Conservation (phyloP, 768 basidiomycete genomes). For the Plicaturopsis crispa region DNA sequence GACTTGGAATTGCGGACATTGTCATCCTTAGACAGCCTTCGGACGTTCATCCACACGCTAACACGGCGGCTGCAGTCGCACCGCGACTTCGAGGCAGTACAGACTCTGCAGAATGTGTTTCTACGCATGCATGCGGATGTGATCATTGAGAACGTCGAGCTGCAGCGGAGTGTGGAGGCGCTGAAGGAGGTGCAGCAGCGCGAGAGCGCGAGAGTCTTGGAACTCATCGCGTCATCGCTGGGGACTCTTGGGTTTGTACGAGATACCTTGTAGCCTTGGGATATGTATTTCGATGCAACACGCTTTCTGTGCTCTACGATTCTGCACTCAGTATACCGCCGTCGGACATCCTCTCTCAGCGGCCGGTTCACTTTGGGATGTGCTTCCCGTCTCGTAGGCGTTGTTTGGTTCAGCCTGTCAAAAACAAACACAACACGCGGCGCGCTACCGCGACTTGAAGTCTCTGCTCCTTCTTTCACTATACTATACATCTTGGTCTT, state of each 20-base stretch:
- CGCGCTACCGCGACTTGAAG: too few species aligned
- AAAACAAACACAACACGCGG: too few species aligned
- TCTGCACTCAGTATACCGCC: too few species aligned
- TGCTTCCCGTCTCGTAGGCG: too few species aligned
- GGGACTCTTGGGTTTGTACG: constrained; percentile 74
- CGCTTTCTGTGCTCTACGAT: too few species aligned
- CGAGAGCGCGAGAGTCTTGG: constrained; percentile 74
- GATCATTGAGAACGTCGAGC: constrained; percentile 62
- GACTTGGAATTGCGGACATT: constrained; percentile 88
- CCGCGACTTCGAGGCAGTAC: constrained; percentile 92
- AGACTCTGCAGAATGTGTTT: constrained; percentile 81
- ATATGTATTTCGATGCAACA: too few species aligned
- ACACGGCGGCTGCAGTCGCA: constrained; percentile 66
- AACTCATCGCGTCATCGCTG: constrained; percentile 64
- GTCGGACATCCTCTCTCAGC: too few species aligned
- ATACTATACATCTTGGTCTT: too few species aligned
- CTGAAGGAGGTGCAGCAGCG: constrained; percentile 60
- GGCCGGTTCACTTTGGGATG: too few species aligned
- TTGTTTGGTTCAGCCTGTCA: too few species aligned
- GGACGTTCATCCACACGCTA: constrained; percentile 67
- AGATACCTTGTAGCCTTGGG: constrained; percentile 46
- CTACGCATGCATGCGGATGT: constrained; percentile 80
- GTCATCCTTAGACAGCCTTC: constrained; percentile 52
- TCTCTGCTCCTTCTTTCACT: too few species aligned
- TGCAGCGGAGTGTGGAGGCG: constrained; percentile 46